A percentile compares a stretch with the other conserved stretches of the same genome.
Evolutionary conservation across 306 rosid species (phyloP).

Genomic region (Trichosanthes cucumerina): DNA sequence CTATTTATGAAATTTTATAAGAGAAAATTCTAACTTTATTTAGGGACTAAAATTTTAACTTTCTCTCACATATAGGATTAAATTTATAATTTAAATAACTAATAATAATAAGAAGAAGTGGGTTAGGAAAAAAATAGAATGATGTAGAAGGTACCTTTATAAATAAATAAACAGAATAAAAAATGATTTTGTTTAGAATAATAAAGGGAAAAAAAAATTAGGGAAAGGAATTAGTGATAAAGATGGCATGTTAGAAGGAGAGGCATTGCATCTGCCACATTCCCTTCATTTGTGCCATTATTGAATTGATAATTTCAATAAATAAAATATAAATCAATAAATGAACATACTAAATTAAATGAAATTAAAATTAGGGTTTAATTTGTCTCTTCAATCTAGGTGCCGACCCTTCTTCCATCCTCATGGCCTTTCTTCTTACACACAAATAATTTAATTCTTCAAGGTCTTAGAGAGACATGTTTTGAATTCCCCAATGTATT

Average conservation of each 20-base stretch:
- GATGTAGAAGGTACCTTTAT: not conserved
- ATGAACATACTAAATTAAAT: not conserved
- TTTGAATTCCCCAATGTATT: not conserved
- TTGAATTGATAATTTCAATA: constrained; percentile 1
- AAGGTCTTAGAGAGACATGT: not conserved
- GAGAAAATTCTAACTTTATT: no score
- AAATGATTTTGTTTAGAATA: not conserved
- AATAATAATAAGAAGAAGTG: not conserved
- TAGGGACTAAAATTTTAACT: no score
- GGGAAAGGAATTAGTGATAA: not conserved
- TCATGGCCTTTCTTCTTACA: not conserved
- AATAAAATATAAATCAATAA: not conserved
- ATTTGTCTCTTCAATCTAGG: not conserved
- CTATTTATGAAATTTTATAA: no score
- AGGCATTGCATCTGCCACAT: constrained; percentile 11
- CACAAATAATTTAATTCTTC: not conserved
- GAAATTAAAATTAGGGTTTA: not conserved
- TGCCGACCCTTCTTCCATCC: constrained; percentile 6
- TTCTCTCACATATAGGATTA: no score
- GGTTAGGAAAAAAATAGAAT: not conserved
- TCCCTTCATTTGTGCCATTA: constrained; percentile 2
- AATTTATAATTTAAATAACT: no score
- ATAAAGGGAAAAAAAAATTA: not conserved
- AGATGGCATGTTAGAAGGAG: not conserved
- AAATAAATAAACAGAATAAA: not conserved